These are phyloP conservation scores for Parasitella parasitica DNA, from an alignment of 371 early-diverging fungal genomes.

Conservation along the genomic window DNA sequence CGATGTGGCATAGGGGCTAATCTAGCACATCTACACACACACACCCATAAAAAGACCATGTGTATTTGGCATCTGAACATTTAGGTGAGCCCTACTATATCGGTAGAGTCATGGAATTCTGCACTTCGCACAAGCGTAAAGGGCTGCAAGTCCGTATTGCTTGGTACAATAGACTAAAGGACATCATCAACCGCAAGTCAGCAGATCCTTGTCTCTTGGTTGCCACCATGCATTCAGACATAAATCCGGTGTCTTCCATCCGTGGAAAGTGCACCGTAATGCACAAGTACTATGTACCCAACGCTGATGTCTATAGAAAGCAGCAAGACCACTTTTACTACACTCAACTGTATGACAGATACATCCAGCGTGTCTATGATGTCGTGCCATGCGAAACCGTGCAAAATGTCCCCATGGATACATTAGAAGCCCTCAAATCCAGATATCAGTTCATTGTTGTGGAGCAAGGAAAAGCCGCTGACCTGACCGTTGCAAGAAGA, in stretches of 20 bases:
- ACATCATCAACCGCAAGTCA: slow-evolving; percentile 69
- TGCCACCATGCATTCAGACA: slow-evolving; percentile 88
- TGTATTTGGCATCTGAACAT: slow-evolving; percentile 75
- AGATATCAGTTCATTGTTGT: slow-evolving; percentile 81
- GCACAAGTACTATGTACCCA: slow-evolving; percentile 68
- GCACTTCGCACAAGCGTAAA: slow-evolving; percentile 46
- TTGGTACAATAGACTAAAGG: slow-evolving; percentile 83
- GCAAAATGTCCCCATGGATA: slow-evolving; percentile 76
- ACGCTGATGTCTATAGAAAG: slow-evolving; percentile 58
- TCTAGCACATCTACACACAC: neutral
- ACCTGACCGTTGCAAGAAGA: slow-evolving; percentile 68
- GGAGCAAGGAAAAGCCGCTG: slow-evolving; percentile 77
- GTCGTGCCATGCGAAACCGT: slow-evolving; percentile 77
- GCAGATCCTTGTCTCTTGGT: slow-evolving; percentile 75
- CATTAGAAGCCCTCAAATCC: slow-evolving; percentile 62
- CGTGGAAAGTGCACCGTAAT: slow-evolving; percentile 76
- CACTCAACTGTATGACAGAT: slow-evolving; percentile 84
- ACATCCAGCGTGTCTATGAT: slow-evolving; percentile 85
- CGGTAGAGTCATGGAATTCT: slow-evolving; percentile 84
- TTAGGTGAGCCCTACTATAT: slow-evolving; percentile 78
- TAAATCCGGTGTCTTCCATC: slow-evolving; percentile 81
- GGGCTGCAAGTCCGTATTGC: slow-evolving; percentile 67
- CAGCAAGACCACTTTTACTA: slow-evolving; percentile 79
- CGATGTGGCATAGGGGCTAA: neutral
- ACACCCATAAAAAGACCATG: slow-evolving; percentile 53